Evolutionary conservation across 2,329 filamentous ascomycete genomes (phyloP).

Genomic region (Fusarium burgessii): DNA sequence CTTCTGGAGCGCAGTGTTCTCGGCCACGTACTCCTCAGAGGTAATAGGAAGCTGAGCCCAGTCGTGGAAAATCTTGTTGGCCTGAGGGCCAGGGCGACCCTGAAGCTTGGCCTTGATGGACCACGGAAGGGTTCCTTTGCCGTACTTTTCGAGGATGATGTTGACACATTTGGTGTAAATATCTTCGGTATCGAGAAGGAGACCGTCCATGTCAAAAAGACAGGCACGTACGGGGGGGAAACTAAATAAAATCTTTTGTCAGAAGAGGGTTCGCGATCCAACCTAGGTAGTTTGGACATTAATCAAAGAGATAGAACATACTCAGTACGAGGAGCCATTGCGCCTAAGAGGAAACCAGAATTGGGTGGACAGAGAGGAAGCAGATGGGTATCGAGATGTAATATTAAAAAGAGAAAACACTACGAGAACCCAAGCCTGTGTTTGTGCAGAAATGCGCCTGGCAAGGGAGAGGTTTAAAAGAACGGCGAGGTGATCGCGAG

Average conservation of each 20-base stretch:
- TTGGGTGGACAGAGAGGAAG: background rate
- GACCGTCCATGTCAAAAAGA: slow-evolving; percentile 98
- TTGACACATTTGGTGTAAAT: slow-evolving; percentile 88
- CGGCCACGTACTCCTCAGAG: slow-evolving; percentile 71
- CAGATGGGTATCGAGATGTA: slow-evolving; percentile 5
- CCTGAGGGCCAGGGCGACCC: slow-evolving; percentile 66
- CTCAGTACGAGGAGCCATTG: slow-evolving; percentile 61
- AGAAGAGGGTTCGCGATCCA: background rate
- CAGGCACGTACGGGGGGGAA: slow-evolving; percentile 88
- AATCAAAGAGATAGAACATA: slow-evolving; percentile 46
- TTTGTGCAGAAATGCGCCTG: background rate
- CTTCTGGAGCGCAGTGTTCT: slow-evolving; percentile 73
- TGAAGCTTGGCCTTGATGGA: slow-evolving; percentile 89
- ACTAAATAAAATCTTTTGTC: slow-evolving; percentile 56
- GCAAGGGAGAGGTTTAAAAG: background rate
- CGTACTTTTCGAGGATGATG: slow-evolving; percentile 80
- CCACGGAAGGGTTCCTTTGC: slow-evolving; percentile 85
- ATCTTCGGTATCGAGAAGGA: slow-evolving; percentile 94
- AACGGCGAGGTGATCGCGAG: slow-evolving; percentile 16
- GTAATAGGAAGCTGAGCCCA: slow-evolving; percentile 90
- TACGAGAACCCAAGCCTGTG: background rate
- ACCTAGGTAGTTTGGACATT: background rate
- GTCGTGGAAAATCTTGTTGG: slow-evolving; percentile 70
- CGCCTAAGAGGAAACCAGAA: background rate
- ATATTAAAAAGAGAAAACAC: background rate